Evolutionary conservation across 2,329 filamentous ascomycete genomes (phyloP), one percentile per base, ranked within the genome.

Genomic region (Fusarium robinianum): DNA sequence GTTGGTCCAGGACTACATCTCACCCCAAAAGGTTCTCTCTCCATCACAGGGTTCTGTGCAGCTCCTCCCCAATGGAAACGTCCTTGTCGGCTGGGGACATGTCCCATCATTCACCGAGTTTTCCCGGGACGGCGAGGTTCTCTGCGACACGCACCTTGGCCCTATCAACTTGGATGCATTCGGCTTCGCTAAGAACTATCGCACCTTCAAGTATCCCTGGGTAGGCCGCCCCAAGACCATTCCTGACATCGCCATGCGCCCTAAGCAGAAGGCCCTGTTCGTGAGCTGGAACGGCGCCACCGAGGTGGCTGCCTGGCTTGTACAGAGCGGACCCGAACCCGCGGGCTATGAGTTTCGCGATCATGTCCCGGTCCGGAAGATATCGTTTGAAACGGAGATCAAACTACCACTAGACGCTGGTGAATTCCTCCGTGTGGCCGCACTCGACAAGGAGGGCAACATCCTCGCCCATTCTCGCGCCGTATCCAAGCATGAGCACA

Each of bases 271-370:
- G 1, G 43, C 49, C 3, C 22, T 59, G 17, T 82, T 76, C 57
- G 76, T 80, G 2, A 80, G 75, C 14, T 79, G 75, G 76, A 79
- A 79, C 41, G 76, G 76, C 10, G 74, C 74, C 25, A 78, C 75
- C 0, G 70, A 75, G 54, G 73, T 72, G 0, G 63, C 57, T 5
- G 32, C 45, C 6, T 79, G 80, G 80, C 67, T 41, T 9, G 31
- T 63, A 6, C 56, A 62, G 43, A 61, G 59, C 38, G 55, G 34
- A 6, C 34, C 46, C 10, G 26, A 45, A 3, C 10, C 39, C 3
- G 18, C 21, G 10, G 44, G 24, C 14, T 24, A 17, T 3, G 24
- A 33, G 8, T 58, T 53, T 5, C 18, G 37, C 40, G 48, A 51
- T n/a, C 52, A 60, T 21, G 26, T 18, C 6, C 38, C 37, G 5